These are phyloP conservation scores for Pseudomassariella vexata DNA, from an alignment of 2,329 filamentous ascomycete species.

Conservation along the genomic window DNA sequence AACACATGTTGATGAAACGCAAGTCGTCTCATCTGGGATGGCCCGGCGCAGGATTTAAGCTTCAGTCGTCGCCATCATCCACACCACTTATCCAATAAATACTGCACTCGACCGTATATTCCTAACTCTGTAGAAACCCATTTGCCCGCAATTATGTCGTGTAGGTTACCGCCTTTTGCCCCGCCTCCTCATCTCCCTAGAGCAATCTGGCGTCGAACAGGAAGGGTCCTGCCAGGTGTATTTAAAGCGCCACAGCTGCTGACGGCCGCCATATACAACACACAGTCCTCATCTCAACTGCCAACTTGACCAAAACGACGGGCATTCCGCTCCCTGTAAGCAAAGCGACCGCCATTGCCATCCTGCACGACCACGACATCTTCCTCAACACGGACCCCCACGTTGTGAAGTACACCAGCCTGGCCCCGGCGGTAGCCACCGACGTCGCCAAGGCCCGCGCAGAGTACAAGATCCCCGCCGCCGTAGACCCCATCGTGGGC, in stretches of 20 bases:
- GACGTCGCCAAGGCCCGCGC: conserved; percentile 19
- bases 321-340: conserved; percentile 29
- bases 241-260: background rate
- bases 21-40: too few species aligned
- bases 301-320: conserved; percentile 35
- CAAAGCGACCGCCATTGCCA: conserved; percentile 25
- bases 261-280: background rate
- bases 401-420: conserved; percentile 29
- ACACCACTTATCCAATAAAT: too few species aligned
- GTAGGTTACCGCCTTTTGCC: background rate
- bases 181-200: background rate
- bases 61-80: too few species aligned
- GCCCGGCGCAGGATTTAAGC: too few species aligned
- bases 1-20: too few species aligned
- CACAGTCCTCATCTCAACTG: conserved; percentile 38
- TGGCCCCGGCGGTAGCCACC: conserved; percentile 15
- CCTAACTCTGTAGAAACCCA: too few species aligned
- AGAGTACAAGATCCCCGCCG: conserved; percentile 16
- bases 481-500: conserved; percentile 18
- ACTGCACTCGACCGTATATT: too few species aligned
- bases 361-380: conserved; percentile 46
- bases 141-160: background rate
- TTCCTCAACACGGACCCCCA: conserved; percentile 49
- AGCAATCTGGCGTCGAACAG: too few species aligned
- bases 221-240: too few species aligned